phyloP scores from a whole-genome alignment of 2,329 filamentous ascomycete genomes.

The Aspergillus novofumigatus region DNA sequence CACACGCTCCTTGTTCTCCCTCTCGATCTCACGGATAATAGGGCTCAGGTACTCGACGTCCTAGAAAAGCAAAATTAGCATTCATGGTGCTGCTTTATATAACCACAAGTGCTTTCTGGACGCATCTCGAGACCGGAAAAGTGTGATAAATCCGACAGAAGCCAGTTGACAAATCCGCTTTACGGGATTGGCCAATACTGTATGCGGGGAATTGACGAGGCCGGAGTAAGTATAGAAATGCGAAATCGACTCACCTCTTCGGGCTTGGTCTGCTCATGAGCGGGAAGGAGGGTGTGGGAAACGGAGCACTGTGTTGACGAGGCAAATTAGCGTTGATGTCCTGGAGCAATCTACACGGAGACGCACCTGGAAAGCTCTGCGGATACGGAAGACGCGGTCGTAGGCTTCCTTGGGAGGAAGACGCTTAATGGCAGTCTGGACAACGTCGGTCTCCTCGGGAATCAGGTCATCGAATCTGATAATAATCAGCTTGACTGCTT shows the following conservation, averaged over 20 bases:
- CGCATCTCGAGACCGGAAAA: neutral
- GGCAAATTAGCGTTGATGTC: constrained; percentile 17
- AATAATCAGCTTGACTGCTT: constrained; percentile 6
- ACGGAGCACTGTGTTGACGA: constrained; percentile 55
- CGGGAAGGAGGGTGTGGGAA: constrained; percentile 61
- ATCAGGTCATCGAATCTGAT: constrained; percentile 89
- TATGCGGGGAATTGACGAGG: constrained; percentile 23
- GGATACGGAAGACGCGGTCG: constrained; percentile 95
- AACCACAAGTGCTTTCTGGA: neutral
- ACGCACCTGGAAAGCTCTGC: constrained; percentile 83
- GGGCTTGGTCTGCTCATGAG: constrained; percentile 63
- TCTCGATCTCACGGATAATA: constrained; percentile 66
- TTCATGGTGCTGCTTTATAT: neutral
- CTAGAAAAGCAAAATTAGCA: constrained; percentile 38
- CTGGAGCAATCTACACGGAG: constrained; percentile 1
- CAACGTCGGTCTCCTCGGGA: constrained; percentile 82
- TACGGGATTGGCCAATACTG: constrained; percentile 32
- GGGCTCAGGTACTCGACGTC: constrained; percentile 63
- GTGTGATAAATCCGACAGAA: constrained; percentile 2
- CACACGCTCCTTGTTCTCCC: constrained; percentile 61
- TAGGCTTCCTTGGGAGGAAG: constrained; percentile 86
- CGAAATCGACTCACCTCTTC: constrained; percentile 52
- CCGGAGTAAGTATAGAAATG: constrained; percentile 8
- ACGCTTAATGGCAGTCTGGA: constrained; percentile 85
- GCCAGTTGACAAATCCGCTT: constrained; percentile 32